Evolutionary conservation across 2,329 filamentous ascomycete species (phyloP).

Genomic region (Diaporthe helianthi): DNA sequence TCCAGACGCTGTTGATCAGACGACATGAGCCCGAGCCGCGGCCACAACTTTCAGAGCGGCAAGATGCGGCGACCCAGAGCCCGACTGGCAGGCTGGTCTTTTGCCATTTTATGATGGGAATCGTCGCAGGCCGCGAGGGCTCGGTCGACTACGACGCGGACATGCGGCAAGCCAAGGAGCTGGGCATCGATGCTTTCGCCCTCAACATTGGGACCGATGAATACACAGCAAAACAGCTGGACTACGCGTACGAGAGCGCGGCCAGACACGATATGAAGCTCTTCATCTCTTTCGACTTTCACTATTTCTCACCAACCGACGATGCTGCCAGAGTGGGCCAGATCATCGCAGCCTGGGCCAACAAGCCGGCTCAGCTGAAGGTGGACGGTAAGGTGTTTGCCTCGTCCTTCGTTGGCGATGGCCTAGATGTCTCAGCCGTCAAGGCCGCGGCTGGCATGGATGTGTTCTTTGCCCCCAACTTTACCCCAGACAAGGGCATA

Average conservation of each 20-base stretch:
- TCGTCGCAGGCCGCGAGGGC: conserved; percentile 32
- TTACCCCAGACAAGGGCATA: conserved; percentile 49
- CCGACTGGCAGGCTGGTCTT: conserved; percentile 33
- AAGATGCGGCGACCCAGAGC: conserved; percentile 18
- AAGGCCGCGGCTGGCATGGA: conserved; percentile 49
- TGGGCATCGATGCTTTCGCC: conserved; percentile 43
- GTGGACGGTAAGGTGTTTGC: conserved; percentile 58
- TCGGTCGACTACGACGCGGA: conserved; percentile 35
- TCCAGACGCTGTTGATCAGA: conserved; percentile 17
- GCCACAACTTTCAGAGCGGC: background rate
- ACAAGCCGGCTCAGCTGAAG: conserved; percentile 53
- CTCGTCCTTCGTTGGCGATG: conserved; percentile 59
- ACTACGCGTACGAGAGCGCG: conserved; percentile 56
- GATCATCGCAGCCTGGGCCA: conserved; percentile 54
- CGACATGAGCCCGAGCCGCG: conserved; percentile 16
- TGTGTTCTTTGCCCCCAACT: conserved; percentile 59
- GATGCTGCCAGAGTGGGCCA: conserved; percentile 50
- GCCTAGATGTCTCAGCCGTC: conserved; percentile 51
- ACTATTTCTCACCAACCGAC: conserved; percentile 34
- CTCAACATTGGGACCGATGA: conserved; percentile 45
- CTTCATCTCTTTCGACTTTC: conserved; percentile 61
- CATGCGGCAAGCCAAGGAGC: conserved; percentile 33
- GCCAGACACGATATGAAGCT: conserved; percentile 57
- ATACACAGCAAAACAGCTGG: conserved; percentile 53
- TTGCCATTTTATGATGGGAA: conserved; percentile 35